A percentile compares a stretch with the other conserved stretches of the same genome.
Conservation (phyloP, 176 grass and related monocot species). For the Zoysia japonica region DNA sequence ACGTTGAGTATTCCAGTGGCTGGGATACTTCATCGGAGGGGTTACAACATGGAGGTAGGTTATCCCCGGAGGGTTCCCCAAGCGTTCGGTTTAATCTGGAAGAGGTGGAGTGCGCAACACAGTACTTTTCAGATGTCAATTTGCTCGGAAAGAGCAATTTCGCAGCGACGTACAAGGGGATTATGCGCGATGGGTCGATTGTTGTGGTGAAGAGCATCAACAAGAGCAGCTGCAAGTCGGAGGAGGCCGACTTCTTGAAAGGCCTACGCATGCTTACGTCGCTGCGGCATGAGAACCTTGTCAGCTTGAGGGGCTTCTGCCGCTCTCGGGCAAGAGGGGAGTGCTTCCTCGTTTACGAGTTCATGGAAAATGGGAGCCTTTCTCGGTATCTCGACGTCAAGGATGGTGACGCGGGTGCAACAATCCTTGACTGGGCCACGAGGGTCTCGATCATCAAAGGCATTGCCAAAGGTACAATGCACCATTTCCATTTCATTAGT, state of each 20-base stretch:
- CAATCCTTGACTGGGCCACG: constrained; percentile 60
- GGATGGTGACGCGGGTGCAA: constrained; percentile 15
- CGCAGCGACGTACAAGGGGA: constrained; percentile 56
- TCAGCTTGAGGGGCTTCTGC: constrained; percentile 65
- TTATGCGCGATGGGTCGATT: constrained; percentile 54
- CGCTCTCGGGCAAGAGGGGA: constrained; percentile 68
- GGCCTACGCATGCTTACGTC: constrained; percentile 55
- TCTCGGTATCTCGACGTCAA: constrained; percentile 63
- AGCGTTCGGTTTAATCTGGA: constrained; percentile 74
- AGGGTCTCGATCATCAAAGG: constrained; percentile 77
- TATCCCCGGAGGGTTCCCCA: constrained; percentile 52
- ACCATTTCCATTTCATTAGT: not conserved
- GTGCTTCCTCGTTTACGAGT: constrained; percentile 77
- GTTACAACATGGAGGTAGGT: constrained; percentile 39
- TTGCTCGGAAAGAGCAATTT: constrained; percentile 63
- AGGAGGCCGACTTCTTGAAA: constrained; percentile 71
- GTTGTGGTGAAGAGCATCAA: constrained; percentile 75
- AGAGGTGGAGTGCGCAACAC: constrained; percentile 74
- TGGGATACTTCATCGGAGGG: constrained; percentile 59
- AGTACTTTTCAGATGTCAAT: constrained; percentile 68
- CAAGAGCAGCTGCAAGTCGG: constrained; percentile 79
- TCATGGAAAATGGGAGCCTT: constrained; percentile 66
- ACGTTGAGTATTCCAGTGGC: constrained; percentile 54
- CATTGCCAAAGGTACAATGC: constrained; percentile 59
- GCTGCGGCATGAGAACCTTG: constrained; percentile 78